Evolutionary conservation across 2,329 filamentous ascomycete genomes (phyloP).

Genomic region (Biscogniauxia marginata): DNA sequence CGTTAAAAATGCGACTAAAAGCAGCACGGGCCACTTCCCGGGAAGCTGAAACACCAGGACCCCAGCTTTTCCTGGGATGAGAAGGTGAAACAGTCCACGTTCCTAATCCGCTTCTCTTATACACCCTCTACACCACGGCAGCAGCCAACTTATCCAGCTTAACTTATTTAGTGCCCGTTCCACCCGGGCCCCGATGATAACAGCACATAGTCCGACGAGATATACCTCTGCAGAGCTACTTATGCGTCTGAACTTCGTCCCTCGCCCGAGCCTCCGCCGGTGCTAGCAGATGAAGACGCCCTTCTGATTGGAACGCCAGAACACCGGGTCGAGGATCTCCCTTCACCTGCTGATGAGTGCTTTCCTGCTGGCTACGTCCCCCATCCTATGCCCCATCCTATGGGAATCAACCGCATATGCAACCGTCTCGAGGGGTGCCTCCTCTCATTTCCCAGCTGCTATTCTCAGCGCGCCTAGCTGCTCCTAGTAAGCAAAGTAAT

Average conservation of each 20-base stretch:
- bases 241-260: neutral
- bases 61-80: conserved; percentile 9
- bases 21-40: conserved; percentile 6
- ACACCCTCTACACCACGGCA: conserved; percentile 6
- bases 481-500: neutral
- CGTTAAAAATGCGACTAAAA: conserved; percentile 1
- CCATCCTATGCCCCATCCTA: too few relatives aligned
- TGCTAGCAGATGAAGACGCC: neutral
- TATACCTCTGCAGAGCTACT: neutral
- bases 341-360: neutral
- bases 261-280: too few relatives aligned
- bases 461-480: neutral
- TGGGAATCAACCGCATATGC: neutral
- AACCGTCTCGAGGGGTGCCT: neutral
- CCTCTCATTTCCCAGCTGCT: conserved; percentile 10
- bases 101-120: conserved; percentile 4
- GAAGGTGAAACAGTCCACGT: conserved; percentile 14
- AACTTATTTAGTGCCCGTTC: too few relatives aligned
- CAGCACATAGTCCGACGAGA: neutral
- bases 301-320: neutral
- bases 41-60: conserved; percentile 13
- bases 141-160: conserved; percentile 1
- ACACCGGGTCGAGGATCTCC: too few relatives aligned
- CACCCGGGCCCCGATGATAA: neutral
- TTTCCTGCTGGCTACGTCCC: neutral